These are phyloP conservation scores for Macaranga tanarius DNA, from an alignment of 441 rosid genomes.

Conservation along the genomic window DNA sequence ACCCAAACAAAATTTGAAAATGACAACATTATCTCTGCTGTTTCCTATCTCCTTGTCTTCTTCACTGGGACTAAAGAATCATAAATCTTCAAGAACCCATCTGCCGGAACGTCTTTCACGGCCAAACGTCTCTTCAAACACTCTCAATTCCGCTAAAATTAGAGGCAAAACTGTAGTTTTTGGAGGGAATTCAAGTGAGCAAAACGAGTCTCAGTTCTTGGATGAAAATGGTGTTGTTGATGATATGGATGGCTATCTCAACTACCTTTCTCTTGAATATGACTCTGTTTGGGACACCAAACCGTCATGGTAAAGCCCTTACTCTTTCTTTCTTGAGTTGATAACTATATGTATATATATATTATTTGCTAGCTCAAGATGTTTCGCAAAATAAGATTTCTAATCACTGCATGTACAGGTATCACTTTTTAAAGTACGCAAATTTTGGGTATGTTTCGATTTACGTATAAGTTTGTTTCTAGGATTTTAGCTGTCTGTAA, in stretches of 20 bases:
- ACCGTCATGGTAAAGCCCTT: slow-evolving; percentile 64
- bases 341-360: too few species aligned
- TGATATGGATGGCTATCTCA: slow-evolving; percentile 86
- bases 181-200: slow-evolving; percentile 43
- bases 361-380: not conserved
- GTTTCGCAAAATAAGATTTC: not conserved
- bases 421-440: too few species aligned
- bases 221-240: slow-evolving; percentile 68
- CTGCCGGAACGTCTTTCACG: slow-evolving; percentile 10
- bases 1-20: slow-evolving; percentile 9
- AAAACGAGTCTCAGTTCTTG: slow-evolving; percentile 46
- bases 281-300: slow-evolving; percentile 99
- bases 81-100: slow-evolving; percentile 18
- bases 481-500: not conserved
- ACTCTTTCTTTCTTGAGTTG: not conserved
- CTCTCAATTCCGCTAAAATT: slow-evolving; percentile 22
- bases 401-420: too few species aligned
- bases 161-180: slow-evolving; percentile 33
- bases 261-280: slow-evolving; percentile 83
- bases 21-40: slow-evolving; percentile 33
- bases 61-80: slow-evolving; percentile 15
- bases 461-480: not conserved
- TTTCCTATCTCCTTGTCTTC: slow-evolving; percentile 29
- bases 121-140: not conserved
- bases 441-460: too few species aligned